These are phyloP conservation scores for Trypanosoma melophagium DNA, from an alignment of 208 protist genomes.

Conservation along the genomic window DNA sequence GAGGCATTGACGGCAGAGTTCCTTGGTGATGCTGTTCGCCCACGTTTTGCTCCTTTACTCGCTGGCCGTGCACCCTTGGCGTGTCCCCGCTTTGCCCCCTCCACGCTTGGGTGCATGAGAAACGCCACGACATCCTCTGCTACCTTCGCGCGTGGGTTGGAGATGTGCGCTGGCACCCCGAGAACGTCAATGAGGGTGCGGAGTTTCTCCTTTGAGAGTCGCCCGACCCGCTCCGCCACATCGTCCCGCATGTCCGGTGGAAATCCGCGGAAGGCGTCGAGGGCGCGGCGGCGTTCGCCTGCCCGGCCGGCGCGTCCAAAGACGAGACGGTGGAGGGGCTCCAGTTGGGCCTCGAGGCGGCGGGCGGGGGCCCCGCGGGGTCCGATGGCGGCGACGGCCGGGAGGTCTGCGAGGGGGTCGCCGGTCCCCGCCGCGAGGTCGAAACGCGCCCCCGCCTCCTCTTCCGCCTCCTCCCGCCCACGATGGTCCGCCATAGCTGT, in stretches of 20 bases:
- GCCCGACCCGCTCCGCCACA: constrained; percentile 33
- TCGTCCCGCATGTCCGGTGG: constrained; percentile 38
- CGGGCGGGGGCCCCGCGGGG: constrained; percentile 35
- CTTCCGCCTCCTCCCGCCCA: constrained; percentile 9
- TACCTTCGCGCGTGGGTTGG: constrained; percentile 31
- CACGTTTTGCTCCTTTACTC: constrained; percentile 8
- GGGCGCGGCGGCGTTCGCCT: constrained; percentile 46
- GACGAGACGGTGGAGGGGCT: constrained; percentile 72
- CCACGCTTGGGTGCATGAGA: constrained; percentile 55
- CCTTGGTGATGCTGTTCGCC: not conserved
- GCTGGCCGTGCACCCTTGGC: not conserved
- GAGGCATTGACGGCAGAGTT: not conserved
- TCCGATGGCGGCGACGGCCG: constrained; percentile 41
- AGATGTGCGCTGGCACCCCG: constrained; percentile 44
- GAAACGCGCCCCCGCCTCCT: constrained; percentile 35
- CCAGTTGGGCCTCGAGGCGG: constrained; percentile 50
- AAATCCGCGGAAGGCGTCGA: constrained; percentile 67
- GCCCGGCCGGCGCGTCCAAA: constrained; percentile 56
- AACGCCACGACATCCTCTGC: constrained; percentile 48
- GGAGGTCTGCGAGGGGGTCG: constrained; percentile 43
- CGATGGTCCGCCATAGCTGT: no score
- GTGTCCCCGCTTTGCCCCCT: constrained; percentile 14
- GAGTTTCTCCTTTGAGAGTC: constrained; percentile 64
- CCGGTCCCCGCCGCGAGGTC: constrained; percentile 51
- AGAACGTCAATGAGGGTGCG: constrained; percentile 48